Percentiles rank a stretch among this genome's conserved stretches.
Conservation (phyloP, 768 basidiomycete genomes). For the Agaricus blazei region DNA sequence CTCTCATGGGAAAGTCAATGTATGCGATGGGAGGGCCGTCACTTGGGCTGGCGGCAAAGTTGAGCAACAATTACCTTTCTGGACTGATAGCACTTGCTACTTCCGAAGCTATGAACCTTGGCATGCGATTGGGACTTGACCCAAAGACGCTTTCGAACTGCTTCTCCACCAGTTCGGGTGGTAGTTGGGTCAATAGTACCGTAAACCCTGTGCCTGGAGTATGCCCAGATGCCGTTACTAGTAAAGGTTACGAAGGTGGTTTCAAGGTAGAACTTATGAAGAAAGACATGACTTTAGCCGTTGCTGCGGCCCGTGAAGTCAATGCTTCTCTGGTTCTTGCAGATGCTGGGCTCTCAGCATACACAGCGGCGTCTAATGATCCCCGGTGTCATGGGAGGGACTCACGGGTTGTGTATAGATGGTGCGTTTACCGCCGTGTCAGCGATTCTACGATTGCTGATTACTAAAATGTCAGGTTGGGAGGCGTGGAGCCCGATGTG, state of each 20-base stretch:
- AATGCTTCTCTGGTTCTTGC: slow-evolving; percentile 35
- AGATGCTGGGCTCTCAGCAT: slow-evolving; percentile 31
- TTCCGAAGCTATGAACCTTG: slow-evolving; percentile 39
- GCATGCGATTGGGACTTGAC: slow-evolving; percentile 38
- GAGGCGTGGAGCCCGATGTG: slow-evolving; percentile 25
- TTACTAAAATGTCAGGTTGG: slow-evolving; percentile 20
- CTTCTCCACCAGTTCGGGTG: slow-evolving; percentile 34
- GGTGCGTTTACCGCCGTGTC: slow-evolving; percentile 20
- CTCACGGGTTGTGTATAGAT: slow-evolving; percentile 36
- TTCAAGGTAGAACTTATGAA: slow-evolving; percentile 44
- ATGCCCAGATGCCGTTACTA: slow-evolving; percentile 37
- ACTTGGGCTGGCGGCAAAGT: slow-evolving; percentile 37
- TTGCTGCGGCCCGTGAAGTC: slow-evolving; percentile 30
- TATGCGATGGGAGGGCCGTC: slow-evolving; percentile 33
- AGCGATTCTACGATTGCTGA: neutral
- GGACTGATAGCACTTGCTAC: slow-evolving; percentile 37
- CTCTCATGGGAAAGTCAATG: slow-evolving; percentile 31
- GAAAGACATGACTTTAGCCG: slow-evolving; percentile 37
- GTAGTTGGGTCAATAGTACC: slow-evolving; percentile 35
- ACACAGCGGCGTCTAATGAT: slow-evolving; percentile 33
- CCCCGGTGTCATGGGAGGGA: slow-evolving; percentile 32
- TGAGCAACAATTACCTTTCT: slow-evolving; percentile 40
- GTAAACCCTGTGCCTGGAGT: slow-evolving; percentile 42
- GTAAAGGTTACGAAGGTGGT: slow-evolving; percentile 35
- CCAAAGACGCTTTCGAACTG: slow-evolving; percentile 31